Evolutionary conservation across 2,329 filamentous ascomycete species (phyloP), one percentile per base, ranked within the genome.

Genomic region (Curvularia eragrostidis): DNA sequence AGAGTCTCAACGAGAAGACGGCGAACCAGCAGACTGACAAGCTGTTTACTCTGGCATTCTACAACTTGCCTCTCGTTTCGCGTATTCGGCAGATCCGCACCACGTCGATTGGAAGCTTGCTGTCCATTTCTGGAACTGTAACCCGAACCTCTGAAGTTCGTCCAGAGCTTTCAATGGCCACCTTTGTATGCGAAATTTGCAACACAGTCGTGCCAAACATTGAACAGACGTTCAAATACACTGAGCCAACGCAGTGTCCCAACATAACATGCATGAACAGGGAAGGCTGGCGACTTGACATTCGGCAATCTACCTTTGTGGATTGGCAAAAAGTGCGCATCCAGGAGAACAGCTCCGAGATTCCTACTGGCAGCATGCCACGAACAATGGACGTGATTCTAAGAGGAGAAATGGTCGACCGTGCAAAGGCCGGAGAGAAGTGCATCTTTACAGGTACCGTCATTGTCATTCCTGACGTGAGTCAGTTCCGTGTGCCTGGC

Each of bases 301-400:
- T 99, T 71, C 86, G 92, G 42, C 94, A 96, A 77, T 97, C 93
- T 77, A 98, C 93, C 0, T 99, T 99, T 75, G 91, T 99, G 61
- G 95, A 99, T 79, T 99, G 95, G 95, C 95, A 99, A 75, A 98
- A 98, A 77, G 93, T 98, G 23, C 91, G 96, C 62, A 92, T 98
- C 61, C 95, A 99, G 78, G 95, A 99, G 78, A 99, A 98, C 80
- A 97, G 93, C 66, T 94, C 94, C 3, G 95, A 99, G 75, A 99
- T 99, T 36, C 95, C 95, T 0, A 99, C 95, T 0, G 95, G 95
- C 53, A 97, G 93, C 79, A 99, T 99, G 95, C 95, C 95, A 23
- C 87, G 95, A 58, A 99, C 95, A 2, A 95, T 99, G 87, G 95
- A 99, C 71, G 90, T 99, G 41, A 97, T 99, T 66, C 79, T 99